Evolutionary conservation across 2,329 filamentous ascomycete genomes (phyloP).

Genomic region (Sarocladium brachiariae): DNA sequence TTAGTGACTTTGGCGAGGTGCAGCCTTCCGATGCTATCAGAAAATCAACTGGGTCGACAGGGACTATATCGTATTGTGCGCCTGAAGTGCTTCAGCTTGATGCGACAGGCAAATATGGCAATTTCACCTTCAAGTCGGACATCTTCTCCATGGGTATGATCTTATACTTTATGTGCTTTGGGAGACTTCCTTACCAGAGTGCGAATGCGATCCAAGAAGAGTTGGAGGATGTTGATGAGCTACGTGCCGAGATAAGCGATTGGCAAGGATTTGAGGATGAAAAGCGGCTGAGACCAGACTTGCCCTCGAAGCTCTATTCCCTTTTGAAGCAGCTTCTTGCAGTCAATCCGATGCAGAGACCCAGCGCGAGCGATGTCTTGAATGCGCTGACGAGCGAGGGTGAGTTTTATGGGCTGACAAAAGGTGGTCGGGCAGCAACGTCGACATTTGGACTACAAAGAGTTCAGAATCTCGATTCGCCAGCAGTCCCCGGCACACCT

Average conservation of each 20-base stretch:
- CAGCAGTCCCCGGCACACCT: slow-evolving; percentile 41
- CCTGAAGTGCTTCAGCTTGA: slow-evolving; percentile 79
- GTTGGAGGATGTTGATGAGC: slow-evolving; percentile 78
- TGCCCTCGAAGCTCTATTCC: slow-evolving; percentile 79
- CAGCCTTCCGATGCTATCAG: slow-evolving; percentile 75
- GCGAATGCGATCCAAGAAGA: slow-evolving; percentile 86
- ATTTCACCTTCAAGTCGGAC: slow-evolving; percentile 95
- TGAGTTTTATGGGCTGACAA: slow-evolving; percentile 35
- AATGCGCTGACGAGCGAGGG: slow-evolving; percentile 66
- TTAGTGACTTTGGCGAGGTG: slow-evolving; percentile 97
- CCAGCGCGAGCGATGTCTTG: slow-evolving; percentile 80
- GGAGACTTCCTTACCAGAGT: slow-evolving; percentile 73
- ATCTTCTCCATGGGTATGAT: slow-evolving; percentile 99
- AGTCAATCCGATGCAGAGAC: slow-evolving; percentile 67
- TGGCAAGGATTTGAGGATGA: slow-evolving; percentile 87
- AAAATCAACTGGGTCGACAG: slow-evolving; percentile 88
- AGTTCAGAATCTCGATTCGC: slow-evolving; percentile 51
- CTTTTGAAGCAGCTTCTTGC: slow-evolving; percentile 77
- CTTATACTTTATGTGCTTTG: slow-evolving; percentile 96
- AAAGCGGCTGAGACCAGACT: slow-evolving; percentile 65
- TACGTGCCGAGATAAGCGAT: slow-evolving; percentile 76
- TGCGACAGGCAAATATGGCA: slow-evolving; percentile 66
- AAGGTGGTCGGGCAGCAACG: slow-evolving; percentile 24
- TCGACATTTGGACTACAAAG: slow-evolving; percentile 36
- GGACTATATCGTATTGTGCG: slow-evolving; percentile 95